These are phyloP conservation scores for Floccularia luteovirens DNA, from an alignment of 768 basidiomycete species.

Conservation along the genomic window DNA sequence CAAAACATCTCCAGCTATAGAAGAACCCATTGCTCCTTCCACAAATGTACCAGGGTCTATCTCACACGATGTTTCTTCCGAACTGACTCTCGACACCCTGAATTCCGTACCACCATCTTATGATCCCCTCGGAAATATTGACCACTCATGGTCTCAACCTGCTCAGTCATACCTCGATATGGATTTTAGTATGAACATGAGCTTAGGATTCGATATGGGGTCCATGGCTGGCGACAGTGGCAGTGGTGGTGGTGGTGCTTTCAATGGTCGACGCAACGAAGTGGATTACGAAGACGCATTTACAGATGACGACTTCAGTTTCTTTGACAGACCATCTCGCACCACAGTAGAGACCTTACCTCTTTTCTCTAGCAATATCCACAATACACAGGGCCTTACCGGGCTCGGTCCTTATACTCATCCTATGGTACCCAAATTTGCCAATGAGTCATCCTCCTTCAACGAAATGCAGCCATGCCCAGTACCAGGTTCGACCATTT, in stretches of 20 bases:
- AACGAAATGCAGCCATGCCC: constrained; percentile 8
- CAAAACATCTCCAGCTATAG: constrained; percentile 19
- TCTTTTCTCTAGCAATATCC: background rate
- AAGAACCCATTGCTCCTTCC: constrained; percentile 6
- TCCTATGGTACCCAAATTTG: constrained; percentile 16
- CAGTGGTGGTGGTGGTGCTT: constrained; percentile 19
- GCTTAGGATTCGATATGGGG: constrained; percentile 20
- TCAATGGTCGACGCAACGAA: constrained; percentile 9
- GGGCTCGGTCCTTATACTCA: no score
- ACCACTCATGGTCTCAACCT: constrained; percentile 30
- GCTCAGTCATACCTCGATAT: constrained; percentile 22
- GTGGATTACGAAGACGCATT: constrained; percentile 57
- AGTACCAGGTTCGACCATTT: background rate
- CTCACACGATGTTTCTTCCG: constrained; percentile 3
- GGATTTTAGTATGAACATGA: constrained; percentile 28
- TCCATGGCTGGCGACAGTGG: constrained; percentile 16
- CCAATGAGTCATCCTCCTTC: constrained; percentile 13
- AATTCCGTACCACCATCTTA: constrained; percentile 21
- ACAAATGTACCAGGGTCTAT: constrained; percentile 5
- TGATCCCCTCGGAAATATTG: constrained; percentile 35
- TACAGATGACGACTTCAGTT: constrained; percentile 86
- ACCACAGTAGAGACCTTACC: constrained; percentile 1
- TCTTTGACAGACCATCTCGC: constrained; percentile 60
- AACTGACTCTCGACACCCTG: constrained; percentile 7
- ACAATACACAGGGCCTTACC: background rate